Conservation (phyloP, 805 yeast genomes). For the Yueomyces sp. region DNA sequence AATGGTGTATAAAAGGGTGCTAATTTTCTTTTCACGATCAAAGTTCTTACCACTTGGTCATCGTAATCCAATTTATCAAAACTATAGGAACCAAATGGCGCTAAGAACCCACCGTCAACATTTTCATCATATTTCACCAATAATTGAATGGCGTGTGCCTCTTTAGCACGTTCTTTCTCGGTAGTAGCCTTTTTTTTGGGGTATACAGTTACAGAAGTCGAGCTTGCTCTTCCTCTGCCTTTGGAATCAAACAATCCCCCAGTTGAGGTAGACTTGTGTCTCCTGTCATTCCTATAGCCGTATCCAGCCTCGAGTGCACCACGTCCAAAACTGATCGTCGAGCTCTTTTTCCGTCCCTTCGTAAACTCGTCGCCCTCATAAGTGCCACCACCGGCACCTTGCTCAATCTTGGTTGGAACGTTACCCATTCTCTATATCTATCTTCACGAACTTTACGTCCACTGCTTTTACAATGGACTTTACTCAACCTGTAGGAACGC, state of each 20-base stretch:
- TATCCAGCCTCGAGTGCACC: background rate
- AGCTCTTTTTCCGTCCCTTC: background rate
- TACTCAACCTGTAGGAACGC: too few relatives aligned
- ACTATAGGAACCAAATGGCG: constrained; percentile 80
- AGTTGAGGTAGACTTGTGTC: background rate
- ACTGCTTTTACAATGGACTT: too few relatives aligned
- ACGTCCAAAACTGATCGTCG: background rate
- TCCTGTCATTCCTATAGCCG: background rate
- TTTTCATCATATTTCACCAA: constrained; percentile 50
- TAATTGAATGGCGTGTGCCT: constrained; percentile 40
- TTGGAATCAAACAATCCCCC: background rate
- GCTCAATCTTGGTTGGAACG: constrained; percentile 33
- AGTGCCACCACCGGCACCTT: constrained; percentile 3
- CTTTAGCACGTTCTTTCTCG: constrained; percentile 41
- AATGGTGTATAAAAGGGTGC: constrained; percentile 87
- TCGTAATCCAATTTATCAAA: constrained; percentile 60
- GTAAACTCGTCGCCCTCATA: too few relatives aligned
- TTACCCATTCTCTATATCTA: constrained; percentile 28
- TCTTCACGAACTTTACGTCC: too few relatives aligned
- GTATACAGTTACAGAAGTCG: background rate
- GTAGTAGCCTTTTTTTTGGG: constrained; percentile 29
- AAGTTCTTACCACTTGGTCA: constrained; percentile 53
- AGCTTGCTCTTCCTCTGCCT: background rate
- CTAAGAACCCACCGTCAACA: constrained; percentile 95
- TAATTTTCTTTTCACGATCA: constrained; percentile 54